Base-by-base conservation (phyloP, 2,329 filamentous ascomycete species). In the Neodidymelliopsis sp. region DNA sequence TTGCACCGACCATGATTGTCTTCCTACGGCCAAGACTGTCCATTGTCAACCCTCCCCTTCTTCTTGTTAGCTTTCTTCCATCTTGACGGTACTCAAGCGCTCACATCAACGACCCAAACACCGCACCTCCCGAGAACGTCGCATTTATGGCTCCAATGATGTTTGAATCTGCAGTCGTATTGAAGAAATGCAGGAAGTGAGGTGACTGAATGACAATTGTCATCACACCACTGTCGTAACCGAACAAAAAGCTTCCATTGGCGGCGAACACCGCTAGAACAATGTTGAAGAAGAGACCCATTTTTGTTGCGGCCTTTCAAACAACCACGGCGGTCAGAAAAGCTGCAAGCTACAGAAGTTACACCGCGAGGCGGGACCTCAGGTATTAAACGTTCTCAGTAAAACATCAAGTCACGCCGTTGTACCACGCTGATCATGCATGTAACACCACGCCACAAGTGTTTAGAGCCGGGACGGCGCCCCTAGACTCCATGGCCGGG, bases 111-210 rank as follows among this genome's bases (percentile, higher is more conserved):
- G 79, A 75, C 4, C 81, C 81, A 54, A 84, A 79, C 23, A 81
- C 76, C 46, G 80, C 81, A n/a, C 81, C 81, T 4, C 80, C 81
- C 11, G 78, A 79, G 59, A 86, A 87, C 18, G 84, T 85, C 49
- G 83, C 83, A 62, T 85, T 84, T 64, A 87, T 82, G 15, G 84
- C 84, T 9, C 84, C 84, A 46, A 86, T 75, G 39, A 84, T 79
- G 4, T 79, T 72, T 59, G 77, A 77, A 2, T 73, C 75, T 19
- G 70, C 76, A 1, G 62, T 67, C 4, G 81, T 81, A 28, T 83
- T 72, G 70, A 87, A 87, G 62, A 81, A 83, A 1, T 63, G 49
- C 13, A 85, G 75, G 66, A 87, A 86, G 58, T 83, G 74, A 20
- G 75, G 73, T 8, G 77, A 80, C n/a, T 77, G 75, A 43, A 84